Evolutionary conservation across 73 alveolate genomes (phyloP).

Genomic region (Paraurostyla sp.): DNA sequence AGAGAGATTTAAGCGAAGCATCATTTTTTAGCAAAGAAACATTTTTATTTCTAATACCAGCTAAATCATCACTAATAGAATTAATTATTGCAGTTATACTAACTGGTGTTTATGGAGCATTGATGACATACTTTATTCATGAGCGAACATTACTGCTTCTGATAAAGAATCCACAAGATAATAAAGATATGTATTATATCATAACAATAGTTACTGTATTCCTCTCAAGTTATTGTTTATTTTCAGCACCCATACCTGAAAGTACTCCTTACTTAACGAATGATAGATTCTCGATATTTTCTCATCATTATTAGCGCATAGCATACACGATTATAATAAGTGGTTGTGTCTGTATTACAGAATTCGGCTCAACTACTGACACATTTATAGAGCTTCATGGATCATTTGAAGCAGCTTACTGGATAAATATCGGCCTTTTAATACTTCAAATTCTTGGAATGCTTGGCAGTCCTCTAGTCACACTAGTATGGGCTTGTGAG

Average conservation of each 20-base stretch:
- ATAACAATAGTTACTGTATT: conserved; percentile 10
- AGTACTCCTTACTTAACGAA: conserved; percentile 52
- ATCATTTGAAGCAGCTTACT: conserved; percentile 13
- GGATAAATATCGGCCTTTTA: background rate
- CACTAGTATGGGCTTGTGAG: conserved; percentile 34
- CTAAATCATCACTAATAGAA: conserved; percentile 58
- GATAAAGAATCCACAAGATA: background rate
- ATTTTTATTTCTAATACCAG: conserved; percentile 42
- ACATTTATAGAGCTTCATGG: background rate
- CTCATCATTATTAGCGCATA: conserved; percentile 37
- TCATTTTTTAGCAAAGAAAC: background rate
- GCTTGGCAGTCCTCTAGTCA: conserved; percentile 36
- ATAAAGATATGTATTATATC: background rate
- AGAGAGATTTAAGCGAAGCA: background rate
- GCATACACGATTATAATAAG: background rate
- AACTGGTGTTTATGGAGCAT: conserved; percentile 53
- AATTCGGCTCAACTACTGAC: background rate
- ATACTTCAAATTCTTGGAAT: conserved; percentile 37
- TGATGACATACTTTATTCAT: conserved; percentile 48
- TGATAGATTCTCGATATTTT: conserved; percentile 18
- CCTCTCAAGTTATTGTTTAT: conserved; percentile 52
- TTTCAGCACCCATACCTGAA: conserved; percentile 45
- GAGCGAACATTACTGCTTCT: background rate
- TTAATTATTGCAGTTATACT: background rate
- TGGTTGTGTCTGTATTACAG: background rate